These are phyloP conservation scores for Scolecobasidium constrictum DNA, from an alignment of 2,329 filamentous ascomycete species.

Conservation along the genomic window DNA sequence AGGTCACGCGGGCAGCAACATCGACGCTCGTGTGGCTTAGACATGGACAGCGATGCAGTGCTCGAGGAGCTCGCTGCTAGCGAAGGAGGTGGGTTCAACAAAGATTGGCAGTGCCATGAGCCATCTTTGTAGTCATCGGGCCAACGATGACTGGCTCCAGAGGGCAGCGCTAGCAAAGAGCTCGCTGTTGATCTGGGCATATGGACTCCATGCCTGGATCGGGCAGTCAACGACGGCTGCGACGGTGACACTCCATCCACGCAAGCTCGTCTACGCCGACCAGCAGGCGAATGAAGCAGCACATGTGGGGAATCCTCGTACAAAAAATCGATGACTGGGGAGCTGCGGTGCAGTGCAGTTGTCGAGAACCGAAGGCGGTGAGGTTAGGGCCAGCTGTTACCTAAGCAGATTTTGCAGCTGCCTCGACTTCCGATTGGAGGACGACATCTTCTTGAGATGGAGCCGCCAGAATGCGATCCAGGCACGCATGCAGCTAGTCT, in stretches of 20 bases:
- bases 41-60: slow-evolving; percentile 2
- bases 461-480: no score
- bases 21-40: not conserved
- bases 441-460: no score
- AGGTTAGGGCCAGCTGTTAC: not conserved
- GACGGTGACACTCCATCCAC: not conserved
- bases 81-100: slow-evolving; percentile 1
- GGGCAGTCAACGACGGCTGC: not conserved
- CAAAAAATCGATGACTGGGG: no score
- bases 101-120: slow-evolving; percentile 1
- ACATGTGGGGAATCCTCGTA: no score
- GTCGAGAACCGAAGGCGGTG: not conserved
- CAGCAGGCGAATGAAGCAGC: not conserved
- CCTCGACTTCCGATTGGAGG: no score
- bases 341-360: no score
- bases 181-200: not conserved
- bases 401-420: no score
- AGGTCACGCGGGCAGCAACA: not conserved
- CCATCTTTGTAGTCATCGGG: not conserved
- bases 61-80: not conserved
- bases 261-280: not conserved
- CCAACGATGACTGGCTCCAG: not conserved
- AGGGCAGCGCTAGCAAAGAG: not conserved
- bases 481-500: no score
- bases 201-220: not conserved